phyloP scores from a whole-genome alignment of 768 basidiomycete genomes.

The Boletus barrowsii region DNA sequence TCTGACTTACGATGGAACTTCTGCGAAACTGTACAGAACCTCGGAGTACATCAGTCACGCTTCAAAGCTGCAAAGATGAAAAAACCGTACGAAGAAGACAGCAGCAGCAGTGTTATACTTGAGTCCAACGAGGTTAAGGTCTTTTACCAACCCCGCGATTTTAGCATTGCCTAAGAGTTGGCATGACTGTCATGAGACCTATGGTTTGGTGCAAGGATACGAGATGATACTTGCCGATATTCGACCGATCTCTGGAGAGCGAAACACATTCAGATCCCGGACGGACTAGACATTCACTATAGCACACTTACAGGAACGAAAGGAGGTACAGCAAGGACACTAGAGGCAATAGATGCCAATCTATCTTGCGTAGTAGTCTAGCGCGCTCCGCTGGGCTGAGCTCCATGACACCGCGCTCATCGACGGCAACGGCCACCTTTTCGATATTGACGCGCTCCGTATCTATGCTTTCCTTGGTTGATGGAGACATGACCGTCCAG shows the following conservation, averaged over 20 bases:
- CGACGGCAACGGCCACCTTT: conserved; percentile 2
- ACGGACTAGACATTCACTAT: background rate
- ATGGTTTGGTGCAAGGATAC: background rate
- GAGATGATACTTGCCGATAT: conserved; percentile 35
- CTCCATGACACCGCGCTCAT: background rate
- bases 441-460: conserved; percentile 5
- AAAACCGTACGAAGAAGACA: conserved; percentile 34
- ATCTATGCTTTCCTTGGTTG: conserved; percentile 10
- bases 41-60: conserved; percentile 5
- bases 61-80: background rate
- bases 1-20: conserved; percentile 36
- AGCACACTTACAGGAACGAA: conserved; percentile 42
- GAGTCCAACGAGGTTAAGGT: conserved; percentile 34
- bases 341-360: conserved; percentile 43
- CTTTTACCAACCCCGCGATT: conserved; percentile 43
- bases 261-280: background rate
- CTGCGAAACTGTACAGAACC: conserved; percentile 37
- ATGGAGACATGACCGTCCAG: conserved; percentile 14
- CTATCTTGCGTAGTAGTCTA: conserved; percentile 40
- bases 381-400: conserved; percentile 20
- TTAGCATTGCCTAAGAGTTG: conserved; percentile 36
- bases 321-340: conserved; percentile 44
- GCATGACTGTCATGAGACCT: background rate
- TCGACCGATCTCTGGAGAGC: conserved; percentile 39
- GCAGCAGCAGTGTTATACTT: conserved; percentile 38